Evolutionary conservation across 1,139 yeast species (phyloP).

Genomic region (Taphrina sp.): DNA sequence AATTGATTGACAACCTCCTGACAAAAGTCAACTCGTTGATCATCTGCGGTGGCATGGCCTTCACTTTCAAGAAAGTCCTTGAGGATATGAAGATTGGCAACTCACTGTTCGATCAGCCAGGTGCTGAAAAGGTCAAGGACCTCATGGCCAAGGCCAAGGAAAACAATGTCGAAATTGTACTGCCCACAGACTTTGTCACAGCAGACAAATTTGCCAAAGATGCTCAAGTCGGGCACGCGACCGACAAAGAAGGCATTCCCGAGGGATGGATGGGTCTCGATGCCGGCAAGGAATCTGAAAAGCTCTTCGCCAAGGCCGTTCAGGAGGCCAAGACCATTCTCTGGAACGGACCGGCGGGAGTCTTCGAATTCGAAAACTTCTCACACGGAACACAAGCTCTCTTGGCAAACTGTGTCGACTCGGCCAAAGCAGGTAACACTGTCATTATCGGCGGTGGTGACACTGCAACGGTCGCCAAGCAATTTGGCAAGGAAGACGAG

Average conservation of each 20-base stretch:
- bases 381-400: slow-evolving; percentile 85
- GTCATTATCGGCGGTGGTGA: slow-evolving; percentile 97
- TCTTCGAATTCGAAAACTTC: slow-evolving; percentile 88
- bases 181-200: slow-evolving; percentile 91
- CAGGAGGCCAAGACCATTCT: slow-evolving; percentile 92
- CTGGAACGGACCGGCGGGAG: slow-evolving; percentile 99
- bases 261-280: slow-evolving; percentile 94
- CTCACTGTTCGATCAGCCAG: slow-evolving; percentile 86
- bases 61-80: slow-evolving; percentile 91
- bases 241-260: slow-evolving; percentile 85
- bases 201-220: slow-evolving; percentile 91
- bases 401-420: slow-evolving; percentile 80
- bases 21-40: slow-evolving; percentile 90
- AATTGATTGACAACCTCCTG: slow-evolving; percentile 91
- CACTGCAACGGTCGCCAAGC: slow-evolving; percentile 98
- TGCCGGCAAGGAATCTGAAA: slow-evolving; percentile 81
- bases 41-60: slow-evolving; percentile 99
- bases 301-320: slow-evolving; percentile 73
- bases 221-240: slow-evolving; percentile 76
- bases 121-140: slow-evolving; percentile 86
- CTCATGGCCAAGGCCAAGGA: slow-evolving; percentile 91
- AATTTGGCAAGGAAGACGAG: slow-evolving; percentile 90
- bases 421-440: slow-evolving; percentile 82
- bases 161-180: slow-evolving; percentile 83
- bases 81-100: slow-evolving; percentile 79